Conservation (phyloP, 208 protist genomes). For the Zelonia costaricensis region DNA sequence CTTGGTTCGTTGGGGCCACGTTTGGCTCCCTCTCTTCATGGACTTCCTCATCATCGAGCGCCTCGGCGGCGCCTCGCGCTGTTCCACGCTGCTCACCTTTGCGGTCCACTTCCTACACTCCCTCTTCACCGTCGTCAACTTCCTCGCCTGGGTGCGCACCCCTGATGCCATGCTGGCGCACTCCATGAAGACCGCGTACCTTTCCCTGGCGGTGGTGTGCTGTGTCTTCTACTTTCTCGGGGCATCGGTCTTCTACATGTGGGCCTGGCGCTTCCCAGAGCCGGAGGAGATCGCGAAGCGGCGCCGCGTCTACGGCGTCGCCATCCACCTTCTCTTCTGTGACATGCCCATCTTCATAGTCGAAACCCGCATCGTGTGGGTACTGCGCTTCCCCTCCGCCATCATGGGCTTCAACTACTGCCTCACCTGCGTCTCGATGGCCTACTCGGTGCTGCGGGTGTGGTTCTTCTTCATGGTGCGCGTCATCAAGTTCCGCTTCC, state of each 20-base stretch:
- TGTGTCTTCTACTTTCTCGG: slow-evolving; percentile 70
- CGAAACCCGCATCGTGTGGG: slow-evolving; percentile 76
- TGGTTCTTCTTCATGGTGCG: slow-evolving; percentile 87
- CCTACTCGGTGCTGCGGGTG: slow-evolving; percentile 74
- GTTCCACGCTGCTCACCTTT: slow-evolving; percentile 71
- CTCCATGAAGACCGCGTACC: slow-evolving; percentile 45
- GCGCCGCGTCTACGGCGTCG: slow-evolving; percentile 77
- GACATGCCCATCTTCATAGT: slow-evolving; percentile 85
- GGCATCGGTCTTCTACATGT: slow-evolving; percentile 89
- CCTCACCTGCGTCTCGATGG: slow-evolving; percentile 71
- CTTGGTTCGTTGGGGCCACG: no score
- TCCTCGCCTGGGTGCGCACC: slow-evolving; percentile 62
- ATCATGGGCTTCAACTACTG: slow-evolving; percentile 73
- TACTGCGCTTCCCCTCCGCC: slow-evolving; percentile 47
- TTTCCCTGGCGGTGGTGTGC: slow-evolving; percentile 69
- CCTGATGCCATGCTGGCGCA: slow-evolving; percentile 25
- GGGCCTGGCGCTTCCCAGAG: slow-evolving; percentile 88
- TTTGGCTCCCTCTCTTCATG: no score
- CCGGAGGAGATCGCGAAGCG: slow-evolving; percentile 86
- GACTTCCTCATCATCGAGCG: slow-evolving; percentile 48
- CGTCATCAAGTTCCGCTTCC: slow-evolving; percentile 68
- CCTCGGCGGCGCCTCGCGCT: slow-evolving; percentile 59
- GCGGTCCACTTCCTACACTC: slow-evolving; percentile 83
- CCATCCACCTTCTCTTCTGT: slow-evolving; percentile 74
- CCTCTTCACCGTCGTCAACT: slow-evolving; percentile 71